A percentile compares a stretch with the other conserved stretches of the same genome.
These are phyloP conservation scores for Knoxdaviesia proteae DNA, from an alignment of 2,329 filamentous ascomycete genomes.

Conservation along the genomic window DNA sequence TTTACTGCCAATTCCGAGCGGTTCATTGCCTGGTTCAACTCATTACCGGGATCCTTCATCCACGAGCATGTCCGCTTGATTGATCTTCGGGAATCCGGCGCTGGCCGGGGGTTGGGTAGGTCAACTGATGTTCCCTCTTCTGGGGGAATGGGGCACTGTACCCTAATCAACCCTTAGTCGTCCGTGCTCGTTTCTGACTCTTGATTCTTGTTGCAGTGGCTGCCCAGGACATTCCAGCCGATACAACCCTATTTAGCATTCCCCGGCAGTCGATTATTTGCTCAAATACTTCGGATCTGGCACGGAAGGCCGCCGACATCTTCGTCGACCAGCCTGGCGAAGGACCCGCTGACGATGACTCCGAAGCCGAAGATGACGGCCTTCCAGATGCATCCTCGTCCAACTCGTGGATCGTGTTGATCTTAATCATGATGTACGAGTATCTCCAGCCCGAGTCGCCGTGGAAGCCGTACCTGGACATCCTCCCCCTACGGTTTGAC, in stretches of 20 bases:
- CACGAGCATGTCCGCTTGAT: constrained; percentile 28
- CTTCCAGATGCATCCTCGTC: constrained; percentile 13
- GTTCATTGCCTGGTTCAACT: constrained; percentile 34
- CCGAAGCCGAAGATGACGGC: constrained; percentile 16
- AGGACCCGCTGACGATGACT: constrained; percentile 11
- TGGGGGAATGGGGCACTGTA: not conserved
- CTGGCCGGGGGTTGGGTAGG: constrained; percentile 35
- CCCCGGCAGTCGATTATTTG: constrained; percentile 53
- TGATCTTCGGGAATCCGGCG: constrained; percentile 27
- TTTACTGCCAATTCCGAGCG: constrained; percentile 22
- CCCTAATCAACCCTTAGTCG: not conserved
- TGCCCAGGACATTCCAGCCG: constrained; percentile 43
- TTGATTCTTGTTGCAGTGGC: constrained; percentile 33
- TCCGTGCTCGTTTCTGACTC: constrained; percentile 4
- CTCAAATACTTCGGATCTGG: constrained; percentile 49
- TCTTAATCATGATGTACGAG: constrained; percentile 68
- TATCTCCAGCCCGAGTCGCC: constrained; percentile 37
- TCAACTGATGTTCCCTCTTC: not conserved
- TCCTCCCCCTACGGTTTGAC: constrained; percentile 53
- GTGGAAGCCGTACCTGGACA: constrained; percentile 61
- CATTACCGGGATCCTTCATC: constrained; percentile 29
- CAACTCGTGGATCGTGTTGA: constrained; percentile 37
- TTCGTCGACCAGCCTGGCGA: constrained; percentile 17
- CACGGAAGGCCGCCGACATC: constrained; percentile 30
- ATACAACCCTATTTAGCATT: constrained; percentile 64